A percentile compares a stretch with the other conserved stretches of the same genome.
Evolutionary conservation across 2,329 filamentous ascomycete genomes (phyloP).

Genomic region (Teratosphaeriaceae sp.): DNA sequence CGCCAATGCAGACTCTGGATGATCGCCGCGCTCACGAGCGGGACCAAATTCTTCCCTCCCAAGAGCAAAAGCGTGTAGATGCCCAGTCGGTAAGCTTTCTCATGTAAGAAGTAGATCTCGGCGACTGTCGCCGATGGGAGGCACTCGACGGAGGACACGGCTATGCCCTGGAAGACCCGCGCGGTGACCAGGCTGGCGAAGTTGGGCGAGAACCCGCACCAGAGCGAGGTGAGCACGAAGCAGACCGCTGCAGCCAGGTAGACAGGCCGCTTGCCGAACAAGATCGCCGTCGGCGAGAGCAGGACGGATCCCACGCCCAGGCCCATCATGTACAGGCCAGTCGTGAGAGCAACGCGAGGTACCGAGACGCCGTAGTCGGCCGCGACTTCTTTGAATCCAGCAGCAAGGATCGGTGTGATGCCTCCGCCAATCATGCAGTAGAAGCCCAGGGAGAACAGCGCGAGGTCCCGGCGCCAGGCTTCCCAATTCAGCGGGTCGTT

Average conservation of each 20-base stretch:
- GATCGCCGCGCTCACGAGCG: slow-evolving; percentile 77
- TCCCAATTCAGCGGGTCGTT: slow-evolving; percentile 96
- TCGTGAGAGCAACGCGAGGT: slow-evolving; percentile 74
- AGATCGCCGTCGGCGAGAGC: slow-evolving; percentile 81
- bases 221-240: slow-evolving; percentile 71
- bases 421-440: slow-evolving; percentile 93
- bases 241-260: slow-evolving; percentile 72
- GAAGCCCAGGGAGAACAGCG: slow-evolving; percentile 75
- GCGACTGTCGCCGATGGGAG: slow-evolving; percentile 89
- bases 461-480: slow-evolving; percentile 68
- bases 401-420: slow-evolving; percentile 83
- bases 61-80: slow-evolving; percentile 87
- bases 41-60: slow-evolving; percentile 77
- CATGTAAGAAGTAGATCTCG: slow-evolving; percentile 94
- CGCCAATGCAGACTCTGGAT: slow-evolving; percentile 75
- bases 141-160: slow-evolving; percentile 85
- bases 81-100: slow-evolving; percentile 84
- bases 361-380: slow-evolving; percentile 58
- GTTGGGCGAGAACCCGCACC: slow-evolving; percentile 78
- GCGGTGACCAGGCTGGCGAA: slow-evolving; percentile 75
- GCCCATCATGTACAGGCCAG: slow-evolving; percentile 90
- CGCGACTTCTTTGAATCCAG: slow-evolving; percentile 80
- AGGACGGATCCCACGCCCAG: slow-evolving; percentile 78
- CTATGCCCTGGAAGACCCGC: slow-evolving; percentile 79
- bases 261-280: slow-evolving; percentile 85